These are phyloP conservation scores for Candida sp. DNA, from an alignment of 1,139 yeast genomes.

Conservation along the genomic window DNA sequence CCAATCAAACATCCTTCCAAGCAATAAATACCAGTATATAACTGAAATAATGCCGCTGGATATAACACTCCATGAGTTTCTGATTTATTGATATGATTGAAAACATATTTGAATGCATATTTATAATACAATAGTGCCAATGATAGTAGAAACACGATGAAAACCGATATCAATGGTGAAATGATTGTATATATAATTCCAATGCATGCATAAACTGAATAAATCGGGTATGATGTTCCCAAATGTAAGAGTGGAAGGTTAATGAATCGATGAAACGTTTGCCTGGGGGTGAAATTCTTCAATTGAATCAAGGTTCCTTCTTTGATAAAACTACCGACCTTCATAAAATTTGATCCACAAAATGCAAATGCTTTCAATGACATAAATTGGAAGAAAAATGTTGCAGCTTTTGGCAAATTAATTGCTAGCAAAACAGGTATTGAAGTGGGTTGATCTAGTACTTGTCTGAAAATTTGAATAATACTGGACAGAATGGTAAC, in stretches of 20 bases:
- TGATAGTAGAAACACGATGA: conserved; percentile 55
- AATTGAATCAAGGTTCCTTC: conserved; percentile 34
- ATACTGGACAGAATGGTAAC: conserved; percentile 84
- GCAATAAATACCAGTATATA: conserved; percentile 77
- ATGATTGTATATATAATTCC: conserved; percentile 74
- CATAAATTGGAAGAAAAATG: conserved; percentile 73
- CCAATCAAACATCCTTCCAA: conserved; percentile 78
- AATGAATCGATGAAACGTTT: conserved; percentile 44
- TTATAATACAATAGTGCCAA: conserved; percentile 65
- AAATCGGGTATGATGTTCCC: conserved; percentile 78
- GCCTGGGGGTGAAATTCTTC: conserved; percentile 58
- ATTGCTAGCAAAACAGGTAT: conserved; percentile 69
- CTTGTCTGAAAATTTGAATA: conserved; percentile 60
- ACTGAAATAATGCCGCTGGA: conserved; percentile 70
- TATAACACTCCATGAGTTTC: conserved; percentile 72
- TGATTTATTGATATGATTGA: conserved; percentile 43
- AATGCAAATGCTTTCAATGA: conserved; percentile 70
- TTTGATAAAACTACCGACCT: conserved; percentile 45
- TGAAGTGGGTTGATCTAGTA: conserved; percentile 68
- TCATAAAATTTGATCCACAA: conserved; percentile 64
- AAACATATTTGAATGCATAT: conserved; percentile 59
- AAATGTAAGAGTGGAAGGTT: conserved; percentile 50
- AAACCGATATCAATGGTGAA: conserved; percentile 71
- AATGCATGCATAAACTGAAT: conserved; percentile 73
- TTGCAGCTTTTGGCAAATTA: conserved; percentile 78